These are phyloP conservation scores for Rhodomyrtus tomentosa DNA, from an alignment of 345 rosid genomes.

Conservation along the genomic window DNA sequence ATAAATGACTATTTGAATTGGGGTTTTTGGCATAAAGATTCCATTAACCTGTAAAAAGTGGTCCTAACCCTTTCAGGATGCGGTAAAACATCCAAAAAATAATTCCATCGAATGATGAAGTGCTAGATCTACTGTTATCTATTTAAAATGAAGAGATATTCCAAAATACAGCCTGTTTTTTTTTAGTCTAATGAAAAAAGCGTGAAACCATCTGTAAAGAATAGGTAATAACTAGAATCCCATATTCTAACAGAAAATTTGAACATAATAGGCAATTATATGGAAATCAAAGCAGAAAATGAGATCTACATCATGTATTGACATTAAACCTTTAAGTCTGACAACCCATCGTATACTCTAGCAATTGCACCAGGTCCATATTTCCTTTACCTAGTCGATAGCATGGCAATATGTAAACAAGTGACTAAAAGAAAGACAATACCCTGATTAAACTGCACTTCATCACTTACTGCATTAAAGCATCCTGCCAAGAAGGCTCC, in stretches of 20 bases:
- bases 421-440: background rate
- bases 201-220: background rate
- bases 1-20: too few relatives aligned
- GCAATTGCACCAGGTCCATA: background rate
- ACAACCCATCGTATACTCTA: background rate
- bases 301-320: background rate
- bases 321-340: background rate
- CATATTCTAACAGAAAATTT: background rate
- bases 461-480: constrained; percentile 55
- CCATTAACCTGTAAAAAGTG: too few relatives aligned
- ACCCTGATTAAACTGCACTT: background rate
- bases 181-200: background rate
- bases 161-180: background rate
- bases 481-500: constrained; percentile 95
- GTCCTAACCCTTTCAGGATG: too few relatives aligned
- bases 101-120: too few relatives aligned
- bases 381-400: background rate
- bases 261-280: background rate
- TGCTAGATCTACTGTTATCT: background rate
- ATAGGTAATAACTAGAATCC: background rate
- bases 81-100: too few relatives aligned
- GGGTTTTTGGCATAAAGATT: too few relatives aligned
- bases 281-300: background rate
- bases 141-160: background rate
- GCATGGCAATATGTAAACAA: background rate